These are phyloP conservation scores for Raphanus sativus DNA, from an alignment of 345 rosid genomes.

Conservation along the genomic window DNA sequence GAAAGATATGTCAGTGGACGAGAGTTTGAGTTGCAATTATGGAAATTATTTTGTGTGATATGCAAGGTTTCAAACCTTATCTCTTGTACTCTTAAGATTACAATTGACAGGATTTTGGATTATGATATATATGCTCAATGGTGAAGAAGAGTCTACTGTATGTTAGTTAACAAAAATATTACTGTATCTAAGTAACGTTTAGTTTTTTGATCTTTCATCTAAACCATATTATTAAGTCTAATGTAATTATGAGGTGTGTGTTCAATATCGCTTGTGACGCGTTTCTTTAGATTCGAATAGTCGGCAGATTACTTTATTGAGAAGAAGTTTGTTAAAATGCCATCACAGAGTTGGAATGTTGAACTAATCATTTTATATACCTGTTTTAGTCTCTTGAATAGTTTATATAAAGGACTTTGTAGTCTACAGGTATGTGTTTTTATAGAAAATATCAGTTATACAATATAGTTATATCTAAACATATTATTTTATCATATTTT, in stretches of 20 bases:
- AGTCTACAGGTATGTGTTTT: background rate
- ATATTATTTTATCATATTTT: too few species aligned
- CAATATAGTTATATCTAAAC: background rate
- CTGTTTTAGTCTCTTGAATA: background rate
- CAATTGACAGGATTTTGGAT: background rate
- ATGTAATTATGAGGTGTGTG: background rate
- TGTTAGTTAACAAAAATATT: background rate
- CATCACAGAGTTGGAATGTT: background rate
- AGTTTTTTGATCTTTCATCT: too few species aligned
- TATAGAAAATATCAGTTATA: too few species aligned
- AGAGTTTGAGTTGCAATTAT: background rate
- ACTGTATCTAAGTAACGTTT: too few species aligned
- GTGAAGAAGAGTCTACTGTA: background rate
- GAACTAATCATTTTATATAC: background rate
- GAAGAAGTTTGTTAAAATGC: background rate
- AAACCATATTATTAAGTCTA: background rate
- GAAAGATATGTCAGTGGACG: slow-evolving; percentile 4
- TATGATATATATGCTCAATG: background rate
- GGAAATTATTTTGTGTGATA: background rate
- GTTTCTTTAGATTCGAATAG: background rate
- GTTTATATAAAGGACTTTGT: background rate
- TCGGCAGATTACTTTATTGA: background rate
- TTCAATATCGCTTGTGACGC: background rate
- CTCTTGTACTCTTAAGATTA: background rate
- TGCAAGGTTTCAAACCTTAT: background rate